A percentile compares a stretch with the other conserved stretches of the same genome.
phyloP scores from a whole-genome alignment of 805 yeast species.

The Candida awuae region DNA sequence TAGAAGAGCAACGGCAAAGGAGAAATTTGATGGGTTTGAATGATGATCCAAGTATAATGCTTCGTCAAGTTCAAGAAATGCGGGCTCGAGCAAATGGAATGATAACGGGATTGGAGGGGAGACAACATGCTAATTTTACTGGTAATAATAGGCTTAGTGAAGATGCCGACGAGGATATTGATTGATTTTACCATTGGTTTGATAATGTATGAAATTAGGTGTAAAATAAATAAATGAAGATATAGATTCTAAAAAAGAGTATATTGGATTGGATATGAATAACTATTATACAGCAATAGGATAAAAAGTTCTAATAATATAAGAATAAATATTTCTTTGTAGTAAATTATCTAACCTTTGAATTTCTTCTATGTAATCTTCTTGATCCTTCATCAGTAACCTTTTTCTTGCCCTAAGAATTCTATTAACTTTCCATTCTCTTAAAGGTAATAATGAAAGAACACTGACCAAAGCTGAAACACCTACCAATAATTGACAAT shows the following conservation, averaged over 20 bases:
- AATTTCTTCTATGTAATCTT: conserved; percentile 1
- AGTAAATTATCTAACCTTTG: conserved; percentile 11
- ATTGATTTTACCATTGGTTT: conserved; percentile 18
- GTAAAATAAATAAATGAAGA: neutral
- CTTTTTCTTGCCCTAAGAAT: conserved; percentile 26
- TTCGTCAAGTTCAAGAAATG: neutral
- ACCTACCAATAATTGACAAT: conserved; percentile 58
- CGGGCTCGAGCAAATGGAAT: neutral
- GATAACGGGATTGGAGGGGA: conserved; percentile 1
- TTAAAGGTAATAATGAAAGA: conserved; percentile 36
- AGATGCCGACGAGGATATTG: conserved; percentile 38
- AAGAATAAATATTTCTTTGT: conserved; percentile 5
- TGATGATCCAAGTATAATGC: neutral
- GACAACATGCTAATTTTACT: conserved; percentile 10
- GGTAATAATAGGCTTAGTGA: conserved; percentile 23
- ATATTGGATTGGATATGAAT: neutral
- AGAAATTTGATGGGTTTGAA: neutral
- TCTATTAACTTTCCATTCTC: conserved; percentile 48
- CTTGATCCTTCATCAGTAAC: conserved; percentile 1
- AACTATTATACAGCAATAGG: conserved; percentile 23
- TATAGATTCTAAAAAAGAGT: neutral
- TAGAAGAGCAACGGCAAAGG: neutral
- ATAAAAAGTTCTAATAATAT: conserved; percentile 20
- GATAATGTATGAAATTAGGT: neutral
- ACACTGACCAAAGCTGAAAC: conserved; percentile 36